phyloP scores from a whole-genome alignment of 495 filamentous ascomycete species.

The Daldinia vernicosa region DNA sequence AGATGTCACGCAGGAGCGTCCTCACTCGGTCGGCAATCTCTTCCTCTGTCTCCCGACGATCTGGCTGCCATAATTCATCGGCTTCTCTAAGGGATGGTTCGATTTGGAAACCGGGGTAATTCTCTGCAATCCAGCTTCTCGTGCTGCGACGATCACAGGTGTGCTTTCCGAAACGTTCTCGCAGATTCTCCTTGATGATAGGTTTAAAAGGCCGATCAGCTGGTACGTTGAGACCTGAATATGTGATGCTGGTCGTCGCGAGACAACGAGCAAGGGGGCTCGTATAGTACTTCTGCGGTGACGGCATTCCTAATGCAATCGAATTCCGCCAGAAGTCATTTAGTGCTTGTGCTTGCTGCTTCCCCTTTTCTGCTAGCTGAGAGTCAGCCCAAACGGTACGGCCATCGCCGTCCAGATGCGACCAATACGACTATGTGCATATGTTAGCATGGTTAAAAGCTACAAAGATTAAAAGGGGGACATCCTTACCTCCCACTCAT shows the following conservation, averaged over 20 bases:
- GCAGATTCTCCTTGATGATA: conserved; percentile 72
- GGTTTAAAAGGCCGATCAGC: conserved; percentile 62
- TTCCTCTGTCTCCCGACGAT: conserved; percentile 43
- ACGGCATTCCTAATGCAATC: conserved; percentile 65
- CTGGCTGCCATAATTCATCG: conserved; percentile 66
- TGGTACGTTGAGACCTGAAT: conserved; percentile 43
- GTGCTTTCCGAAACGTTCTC: conserved; percentile 77
- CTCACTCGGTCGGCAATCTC: conserved; percentile 42
- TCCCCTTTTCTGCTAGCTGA: conserved; percentile 67
- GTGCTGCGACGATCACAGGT: conserved; percentile 78
- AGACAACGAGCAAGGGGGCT: conserved; percentile 75
- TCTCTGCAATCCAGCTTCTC: conserved; percentile 63
- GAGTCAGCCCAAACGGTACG: conserved; percentile 76
- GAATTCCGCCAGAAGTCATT: conserved; percentile 70
- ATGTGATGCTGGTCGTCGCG: conserved; percentile 70
- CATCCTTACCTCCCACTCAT: conserved; percentile 47
- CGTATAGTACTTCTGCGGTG: conserved; percentile 72
- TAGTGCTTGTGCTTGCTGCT: conserved; percentile 67
- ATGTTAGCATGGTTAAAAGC: conserved; percentile 1
- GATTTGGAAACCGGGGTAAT: conserved; percentile 68
- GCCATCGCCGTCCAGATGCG: conserved; percentile 71
- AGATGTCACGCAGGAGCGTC: conserved; percentile 45
- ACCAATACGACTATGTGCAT: conserved; percentile 66
- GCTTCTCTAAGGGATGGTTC: conserved; percentile 69
- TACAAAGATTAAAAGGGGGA: not conserved